These are phyloP conservation scores for Hypericum androsaemum DNA, from an alignment of 345 rosid genomes.

Conservation along the genomic window DNA sequence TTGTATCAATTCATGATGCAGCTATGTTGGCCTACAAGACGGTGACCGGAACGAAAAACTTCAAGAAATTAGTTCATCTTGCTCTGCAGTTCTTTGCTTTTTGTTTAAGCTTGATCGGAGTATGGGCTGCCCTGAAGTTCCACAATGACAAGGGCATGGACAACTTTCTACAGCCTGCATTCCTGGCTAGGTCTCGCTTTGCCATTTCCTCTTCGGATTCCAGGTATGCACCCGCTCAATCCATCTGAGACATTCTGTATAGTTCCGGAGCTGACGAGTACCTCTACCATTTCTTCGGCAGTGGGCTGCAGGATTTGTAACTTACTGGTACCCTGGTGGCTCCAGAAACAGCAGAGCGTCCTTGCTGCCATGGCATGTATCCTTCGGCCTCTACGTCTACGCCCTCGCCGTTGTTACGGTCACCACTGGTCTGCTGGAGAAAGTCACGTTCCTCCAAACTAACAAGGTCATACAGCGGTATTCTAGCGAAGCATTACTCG, in stretches of 20 bases:
- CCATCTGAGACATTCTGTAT: background rate
- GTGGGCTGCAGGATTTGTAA: slow-evolving; percentile 80
- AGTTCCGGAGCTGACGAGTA: background rate
- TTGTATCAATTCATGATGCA: slow-evolving; percentile 14
- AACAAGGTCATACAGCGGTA: slow-evolving; percentile 57
- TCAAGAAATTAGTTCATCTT: slow-evolving; percentile 76
- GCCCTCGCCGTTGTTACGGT: slow-evolving; percentile 60
- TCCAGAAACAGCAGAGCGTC: slow-evolving; percentile 55
- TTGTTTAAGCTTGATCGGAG: slow-evolving; percentile 56
- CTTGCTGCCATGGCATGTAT: slow-evolving; percentile 83
- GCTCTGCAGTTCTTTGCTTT: slow-evolving; percentile 56
- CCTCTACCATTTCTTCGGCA: slow-evolving; percentile 16
- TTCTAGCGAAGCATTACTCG: slow-evolving; percentile 66
- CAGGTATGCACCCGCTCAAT: slow-evolving; percentile 41
- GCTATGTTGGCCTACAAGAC: slow-evolving; percentile 92
- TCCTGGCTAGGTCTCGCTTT: slow-evolving; percentile 89
- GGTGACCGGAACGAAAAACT: slow-evolving; percentile 64
- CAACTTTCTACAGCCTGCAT: slow-evolving; percentile 92
- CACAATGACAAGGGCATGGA: slow-evolving; percentile 90
- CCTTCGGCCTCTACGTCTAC: slow-evolving; percentile 70
- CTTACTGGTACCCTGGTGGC: slow-evolving; percentile 94
- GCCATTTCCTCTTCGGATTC: slow-evolving; percentile 59
- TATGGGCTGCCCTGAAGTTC: slow-evolving; percentile 88
- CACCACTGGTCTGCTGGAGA: slow-evolving; percentile 69
- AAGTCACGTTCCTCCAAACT: slow-evolving; percentile 73